Evolutionary conservation across 495 filamentous ascomycete species (phyloP).

Genomic region (Chaetomium tenue): DNA sequence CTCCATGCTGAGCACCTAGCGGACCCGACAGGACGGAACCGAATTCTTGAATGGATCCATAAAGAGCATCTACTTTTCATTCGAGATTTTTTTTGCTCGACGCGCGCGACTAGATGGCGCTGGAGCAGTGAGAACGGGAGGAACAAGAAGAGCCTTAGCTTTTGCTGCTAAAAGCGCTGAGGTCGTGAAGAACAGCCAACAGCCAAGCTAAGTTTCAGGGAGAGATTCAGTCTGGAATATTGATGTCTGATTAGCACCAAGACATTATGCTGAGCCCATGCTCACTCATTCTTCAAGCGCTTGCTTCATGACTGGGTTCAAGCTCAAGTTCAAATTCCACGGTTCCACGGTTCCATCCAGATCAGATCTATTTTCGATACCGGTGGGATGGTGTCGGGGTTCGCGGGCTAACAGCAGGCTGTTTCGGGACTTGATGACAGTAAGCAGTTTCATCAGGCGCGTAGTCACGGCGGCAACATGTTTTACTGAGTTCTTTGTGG

Average conservation of each 20-base stretch:
- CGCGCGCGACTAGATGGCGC: constrained; percentile 9
- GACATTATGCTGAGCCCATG: neutral
- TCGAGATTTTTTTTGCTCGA: too few species aligned
- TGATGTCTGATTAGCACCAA: neutral
- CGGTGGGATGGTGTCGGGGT: too few species aligned
- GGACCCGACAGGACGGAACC: constrained; percentile 16
- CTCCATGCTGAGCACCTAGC: neutral
- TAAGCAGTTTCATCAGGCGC: too few species aligned
- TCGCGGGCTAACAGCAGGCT: too few species aligned
- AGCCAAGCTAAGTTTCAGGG: neutral
- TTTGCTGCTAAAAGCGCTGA: neutral
- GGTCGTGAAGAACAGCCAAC: constrained; percentile 1
- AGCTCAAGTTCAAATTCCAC: too few species aligned
- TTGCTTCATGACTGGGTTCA: too few species aligned
- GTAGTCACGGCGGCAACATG: too few species aligned
- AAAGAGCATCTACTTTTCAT: neutral
- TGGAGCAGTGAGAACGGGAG: too few species aligned
- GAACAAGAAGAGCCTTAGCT: neutral
- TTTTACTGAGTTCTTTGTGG: too few species aligned
- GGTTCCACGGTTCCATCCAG: too few species aligned
- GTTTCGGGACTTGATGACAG: too few species aligned
- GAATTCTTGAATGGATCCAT: neutral
- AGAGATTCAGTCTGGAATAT: neutral
- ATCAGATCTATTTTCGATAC: too few species aligned
- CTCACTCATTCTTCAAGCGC: neutral